Base-by-base conservation (phyloP, 1,284 basidiomycete genomes). In the Boletus putidus region DNA sequence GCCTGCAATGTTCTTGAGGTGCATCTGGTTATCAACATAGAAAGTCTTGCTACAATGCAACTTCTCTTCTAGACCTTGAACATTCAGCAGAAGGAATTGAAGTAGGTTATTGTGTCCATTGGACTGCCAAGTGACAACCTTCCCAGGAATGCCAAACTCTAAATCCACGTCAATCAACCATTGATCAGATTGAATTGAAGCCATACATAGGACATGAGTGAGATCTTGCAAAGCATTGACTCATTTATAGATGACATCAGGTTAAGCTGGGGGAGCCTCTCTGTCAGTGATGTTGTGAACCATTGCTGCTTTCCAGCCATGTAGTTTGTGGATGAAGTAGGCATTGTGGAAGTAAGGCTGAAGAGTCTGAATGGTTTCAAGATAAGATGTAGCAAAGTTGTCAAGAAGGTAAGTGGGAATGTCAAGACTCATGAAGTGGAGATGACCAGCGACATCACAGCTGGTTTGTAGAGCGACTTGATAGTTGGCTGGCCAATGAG, bases 21-120 rank as follows among this genome's bases (percentile, higher is more conserved):
- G 52, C 55, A 65, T 65, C 10, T 57, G 51, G 12, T 52, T 18
- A 18, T 52, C 21, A n/a, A n/a, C n/a, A n/a, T n/a, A n/a, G n/a
- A n/a, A n/a, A n/a, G n/a, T n/a, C n/a, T n/a, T n/a, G n/a, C n/a
- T n/a, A n/a, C n/a, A n/a, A n/a, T n/a, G n/a, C n/a, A n/a, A n/a
- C n/a, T n/a, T n/a, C n/a, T n/a, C n/a, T n/a, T n/a, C n/a, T n/a
- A n/a, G n/a, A n/a, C n/a, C n/a, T n/a, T n/a, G n/a, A n/a, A n/a
- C n/a, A n/a, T n/a, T n/a, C n/a, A n/a, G n/a, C n/a, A n/a, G n/a
- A n/a, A n/a, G n/a, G n/a, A 20, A 52, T 0, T 4, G 15, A 21
- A 53, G 1, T 2, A 53, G 18, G 1, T 21, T 12, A 16, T 15
- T 3, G 9, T 53, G 51, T 1, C 20, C 25, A 2, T 1, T 2